Base-by-base conservation (phyloP, 106 monocot species). In the Dendrobium officinale region DNA sequence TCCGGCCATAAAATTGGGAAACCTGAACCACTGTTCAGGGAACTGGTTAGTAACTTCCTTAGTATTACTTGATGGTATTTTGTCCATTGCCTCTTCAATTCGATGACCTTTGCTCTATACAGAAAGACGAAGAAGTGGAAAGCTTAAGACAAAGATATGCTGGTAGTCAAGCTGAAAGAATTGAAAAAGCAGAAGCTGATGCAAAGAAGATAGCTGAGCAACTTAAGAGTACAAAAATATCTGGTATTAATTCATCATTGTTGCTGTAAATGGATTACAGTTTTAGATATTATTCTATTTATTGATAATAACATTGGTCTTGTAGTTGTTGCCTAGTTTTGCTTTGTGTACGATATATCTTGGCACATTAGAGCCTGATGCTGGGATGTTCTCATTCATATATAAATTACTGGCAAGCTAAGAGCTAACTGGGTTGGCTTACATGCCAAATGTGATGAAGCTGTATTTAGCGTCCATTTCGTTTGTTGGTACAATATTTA, bases 51-150 rank as follows among this genome's bases (percentile, higher is more conserved):
- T 59, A 47, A 47, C 83, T 58, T 75, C 70, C 3, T 13, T 7
- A 17, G 40, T 61, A 18, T 64, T 55, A 47, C 5, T 72, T 82
- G 77, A n/a, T 61, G 33, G 16, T 15, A 54, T 16, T 79, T 3
- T 10, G 5, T 48, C 22, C 48, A 49, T 49, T 76, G 76, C 24
- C 27, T 76, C 76, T 76, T 26, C 19, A 76, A 26, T 76, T 45
- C 19, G 1, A 66, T 54, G 51, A 2, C 72, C 37, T 19, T 18
- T 79, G 1, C 51, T 84, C 3, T 59, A 5, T 68, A 54, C 88
- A 98, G 97, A 92, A 94, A 91, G 94, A 98, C 83, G 94, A 98
- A 59, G 89, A 95, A 17, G 97, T 92, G 31, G 92, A 89, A 55
- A 77, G 33, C 67, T 94, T 91, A 81, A 92, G 94, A 77, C 68